Conservation (phyloP, 2,329 filamentous ascomycete species). For the Drechslerella coelobrocha region DNA sequence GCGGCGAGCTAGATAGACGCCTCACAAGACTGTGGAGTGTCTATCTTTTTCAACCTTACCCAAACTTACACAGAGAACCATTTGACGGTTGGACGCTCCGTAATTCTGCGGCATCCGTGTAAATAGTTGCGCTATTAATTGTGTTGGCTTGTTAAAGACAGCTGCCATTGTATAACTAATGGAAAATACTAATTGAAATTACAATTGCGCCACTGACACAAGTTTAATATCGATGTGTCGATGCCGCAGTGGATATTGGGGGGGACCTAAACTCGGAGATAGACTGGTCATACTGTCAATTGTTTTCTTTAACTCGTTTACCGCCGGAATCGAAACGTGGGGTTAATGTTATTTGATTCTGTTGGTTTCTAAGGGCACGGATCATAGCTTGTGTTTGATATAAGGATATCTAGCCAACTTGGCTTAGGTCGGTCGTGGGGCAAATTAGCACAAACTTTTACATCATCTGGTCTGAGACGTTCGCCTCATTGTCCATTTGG, state of each 20-base stretch:
- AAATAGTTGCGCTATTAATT: neutral
- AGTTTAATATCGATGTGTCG: neutral
- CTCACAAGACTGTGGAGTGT: neutral
- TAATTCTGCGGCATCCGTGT: neutral
- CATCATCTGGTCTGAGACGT: no score
- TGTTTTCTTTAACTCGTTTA: neutral
- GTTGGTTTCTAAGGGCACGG: neutral
- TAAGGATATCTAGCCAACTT: neutral
- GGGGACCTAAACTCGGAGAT: neutral
- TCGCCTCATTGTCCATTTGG: no score
- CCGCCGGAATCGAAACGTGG: neutral
- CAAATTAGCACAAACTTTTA: neutral
- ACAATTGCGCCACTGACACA: neutral
- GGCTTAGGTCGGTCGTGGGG: neutral
- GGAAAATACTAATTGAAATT: neutral
- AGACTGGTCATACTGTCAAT: neutral
- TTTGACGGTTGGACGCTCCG: neutral
- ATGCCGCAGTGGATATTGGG: slow-evolving; percentile 1
- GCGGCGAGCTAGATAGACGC: neutral
- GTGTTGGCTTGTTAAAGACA: neutral
- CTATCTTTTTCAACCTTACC: no score
- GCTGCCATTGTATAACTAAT: neutral
- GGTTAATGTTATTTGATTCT: neutral
- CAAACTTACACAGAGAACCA: neutral
- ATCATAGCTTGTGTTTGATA: neutral